Evolutionary conservation across 192 early-diverging fungal species (phyloP), one percentile per base, ranked within the genome.

Genomic region (Coemansia sp.): DNA sequence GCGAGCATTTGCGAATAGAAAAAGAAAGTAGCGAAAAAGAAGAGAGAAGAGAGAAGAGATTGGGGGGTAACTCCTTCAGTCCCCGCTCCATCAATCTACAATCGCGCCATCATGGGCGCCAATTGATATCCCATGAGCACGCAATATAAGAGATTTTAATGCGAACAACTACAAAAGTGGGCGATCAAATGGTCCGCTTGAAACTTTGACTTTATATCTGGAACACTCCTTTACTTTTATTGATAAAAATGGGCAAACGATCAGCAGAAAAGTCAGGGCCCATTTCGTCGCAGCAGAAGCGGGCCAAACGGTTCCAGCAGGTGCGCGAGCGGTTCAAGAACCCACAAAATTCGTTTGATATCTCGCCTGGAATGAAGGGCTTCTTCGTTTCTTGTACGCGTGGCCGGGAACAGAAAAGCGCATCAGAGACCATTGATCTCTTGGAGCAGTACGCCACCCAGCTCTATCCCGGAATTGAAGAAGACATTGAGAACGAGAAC

Each of bases 341-440:
- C 65, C 71, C 71, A 27, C 68, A 79, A 13, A 79, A 74, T 38
- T 60, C 61, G n/a, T 84, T 84, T 51, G 77, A 76, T 5, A 76
- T 84, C 5, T 78, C 82, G 17, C 82, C 82, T 0, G 74, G 74
- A 13, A 84, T 84, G 82, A 78, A 71, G 68, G 82, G 82, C 7
- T 80, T 84, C 38, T 84, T 84, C 64, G 77, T 66, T 40, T 76
- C 82, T 8, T 80, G 77, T 59, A 74, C 48, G 19, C 77, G 82
- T 36, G 73, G 78, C 19, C 56, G 71, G 32, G 82, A 84, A 63
- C 76, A 72, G 63, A 84, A 80, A 36, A 62, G 74, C 62, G 82
- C 77, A 0, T 31, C 42, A 5, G 82, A 84, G 65, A 67, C 69
- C 20, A 79, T 78, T 24, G 82, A 84, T 68, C 72, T 84, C 50